Conservation (phyloP, 2,329 filamentous ascomycete genomes). For the Plectosphaerella plurivora region DNA sequence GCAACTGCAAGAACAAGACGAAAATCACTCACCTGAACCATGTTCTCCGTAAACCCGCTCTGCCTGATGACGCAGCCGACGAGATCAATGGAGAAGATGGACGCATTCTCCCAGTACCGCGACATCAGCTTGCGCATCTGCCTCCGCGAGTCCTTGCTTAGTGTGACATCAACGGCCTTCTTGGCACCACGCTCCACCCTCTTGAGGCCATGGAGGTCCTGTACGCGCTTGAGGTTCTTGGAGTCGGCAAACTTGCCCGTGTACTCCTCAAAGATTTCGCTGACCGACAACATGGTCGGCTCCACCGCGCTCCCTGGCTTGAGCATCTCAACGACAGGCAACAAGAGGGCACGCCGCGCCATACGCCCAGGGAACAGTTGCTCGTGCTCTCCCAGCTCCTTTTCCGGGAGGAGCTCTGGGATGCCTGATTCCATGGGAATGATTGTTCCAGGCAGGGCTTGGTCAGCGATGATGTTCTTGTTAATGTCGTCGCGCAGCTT, state of each 20-base stretch:
- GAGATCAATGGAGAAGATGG: slow-evolving; percentile 31
- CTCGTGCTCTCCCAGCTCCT: slow-evolving; percentile 2
- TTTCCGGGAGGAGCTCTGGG: not conserved
- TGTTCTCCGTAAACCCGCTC: slow-evolving; percentile 31
- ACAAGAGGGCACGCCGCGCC: slow-evolving; percentile 6
- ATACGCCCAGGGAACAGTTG: slow-evolving; percentile 10
- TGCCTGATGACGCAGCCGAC: slow-evolving; percentile 36
- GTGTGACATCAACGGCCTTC: slow-evolving; percentile 2
- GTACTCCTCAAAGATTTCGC: slow-evolving; percentile 6
- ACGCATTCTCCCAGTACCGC: slow-evolving; percentile 34
- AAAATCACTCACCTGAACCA: slow-evolving; percentile 7
- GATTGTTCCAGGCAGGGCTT: slow-evolving; percentile 58
- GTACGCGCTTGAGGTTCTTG: slow-evolving; percentile 5
- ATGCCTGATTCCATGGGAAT: slow-evolving; percentile 39
- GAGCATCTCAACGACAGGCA: slow-evolving; percentile 5
- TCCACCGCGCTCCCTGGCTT: not conserved
- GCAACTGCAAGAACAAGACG: not conserved
- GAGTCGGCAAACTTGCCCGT: slow-evolving; percentile 9
- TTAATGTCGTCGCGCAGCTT: slow-evolving; percentile 55
- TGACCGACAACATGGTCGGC: slow-evolving; percentile 5
- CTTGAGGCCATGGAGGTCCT: slow-evolving; percentile 4
- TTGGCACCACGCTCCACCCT: not conserved
- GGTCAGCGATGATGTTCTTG: slow-evolving; percentile 31
- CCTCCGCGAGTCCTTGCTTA: slow-evolving; percentile 18
- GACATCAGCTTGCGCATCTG: slow-evolving; percentile 34